These are phyloP conservation scores for Hydnomerulius pinastri DNA, from an alignment of 768 basidiomycete genomes.

Conservation along the genomic window DNA sequence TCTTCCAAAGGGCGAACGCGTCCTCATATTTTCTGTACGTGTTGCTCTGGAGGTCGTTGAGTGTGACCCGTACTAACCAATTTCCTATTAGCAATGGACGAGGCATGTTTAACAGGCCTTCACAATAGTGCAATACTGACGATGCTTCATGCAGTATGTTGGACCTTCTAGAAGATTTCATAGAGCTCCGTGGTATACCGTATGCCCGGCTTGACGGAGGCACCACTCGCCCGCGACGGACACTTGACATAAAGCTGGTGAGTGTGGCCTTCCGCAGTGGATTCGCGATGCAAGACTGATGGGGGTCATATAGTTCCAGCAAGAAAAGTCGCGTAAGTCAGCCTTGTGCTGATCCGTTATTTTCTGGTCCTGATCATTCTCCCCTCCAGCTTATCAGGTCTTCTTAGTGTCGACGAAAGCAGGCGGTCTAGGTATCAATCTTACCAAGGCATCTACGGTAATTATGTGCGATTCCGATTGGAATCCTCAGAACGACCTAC, in stretches of 20 bases:
- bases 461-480: slow-evolving; percentile 77
- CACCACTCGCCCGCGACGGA: slow-evolving; percentile 53
- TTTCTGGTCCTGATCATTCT: slow-evolving; percentile 5
- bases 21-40: slow-evolving; percentile 68
- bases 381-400: slow-evolving; percentile 54
- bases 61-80: slow-evolving; percentile 8
- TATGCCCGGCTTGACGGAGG: slow-evolving; percentile 64
- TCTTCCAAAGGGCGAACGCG: slow-evolving; percentile 60
- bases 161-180: slow-evolving; percentile 67
- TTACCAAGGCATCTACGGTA: slow-evolving; percentile 79
- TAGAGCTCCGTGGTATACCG: slow-evolving; percentile 56
- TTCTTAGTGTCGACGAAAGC: slow-evolving; percentile 73
- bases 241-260: slow-evolving; percentile 59
- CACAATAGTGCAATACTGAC: neutral
- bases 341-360: neutral
- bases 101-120: slow-evolving; percentile 29
- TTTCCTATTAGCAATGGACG: slow-evolving; percentile 57
- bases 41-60: neutral
- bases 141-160: slow-evolving; percentile 51
- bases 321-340: slow-evolving; percentile 53
- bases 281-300: slow-evolving; percentile 1
- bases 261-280: slow-evolving; percentile 11
- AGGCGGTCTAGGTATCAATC: slow-evolving; percentile 79
- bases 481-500: slow-evolving; percentile 79
- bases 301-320: slow-evolving; percentile 48